Conservation (phyloP, 495 filamentous ascomycete species). For the Penicillium subrubescens region DNA sequence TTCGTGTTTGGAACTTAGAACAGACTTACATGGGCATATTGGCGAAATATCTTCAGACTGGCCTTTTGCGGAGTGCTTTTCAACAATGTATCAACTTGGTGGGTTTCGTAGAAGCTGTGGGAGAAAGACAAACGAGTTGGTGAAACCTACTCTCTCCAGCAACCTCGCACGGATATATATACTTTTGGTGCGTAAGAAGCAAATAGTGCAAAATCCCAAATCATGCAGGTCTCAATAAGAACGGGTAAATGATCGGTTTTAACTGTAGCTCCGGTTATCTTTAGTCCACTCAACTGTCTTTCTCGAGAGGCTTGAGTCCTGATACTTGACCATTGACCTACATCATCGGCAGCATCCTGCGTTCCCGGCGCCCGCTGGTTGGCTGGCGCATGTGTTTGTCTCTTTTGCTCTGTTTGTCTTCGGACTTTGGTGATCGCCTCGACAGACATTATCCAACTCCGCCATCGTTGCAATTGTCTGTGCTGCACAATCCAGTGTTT, state of each 20-base stretch:
- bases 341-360: conserved; percentile 25
- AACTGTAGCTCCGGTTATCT: not conserved
- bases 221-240: conserved; percentile 1
- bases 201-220: not conserved
- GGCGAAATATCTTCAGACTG: not conserved
- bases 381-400: conserved; percentile 31
- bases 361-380: conserved; percentile 17
- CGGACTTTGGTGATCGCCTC: conserved; percentile 1
- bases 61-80: not conserved
- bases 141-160: no score
- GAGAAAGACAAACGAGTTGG: no score
- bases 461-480: not conserved
- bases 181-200: not conserved
- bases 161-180: conserved; percentile 7
- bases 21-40: conserved; percentile 4
- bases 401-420: conserved; percentile 43
- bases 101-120: not conserved
- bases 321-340: conserved; percentile 6
- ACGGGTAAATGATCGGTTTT: not conserved
- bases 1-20: not conserved
- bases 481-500: not conserved
- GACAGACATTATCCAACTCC: conserved; percentile 6
- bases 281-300: conserved; percentile 6
- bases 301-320: conserved; percentile 6
- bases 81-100: not conserved